Evolutionary conservation across 306 rosid species (phyloP), one percentile per base, ranked within the genome.

Genomic region (Biancaea sappan): DNA sequence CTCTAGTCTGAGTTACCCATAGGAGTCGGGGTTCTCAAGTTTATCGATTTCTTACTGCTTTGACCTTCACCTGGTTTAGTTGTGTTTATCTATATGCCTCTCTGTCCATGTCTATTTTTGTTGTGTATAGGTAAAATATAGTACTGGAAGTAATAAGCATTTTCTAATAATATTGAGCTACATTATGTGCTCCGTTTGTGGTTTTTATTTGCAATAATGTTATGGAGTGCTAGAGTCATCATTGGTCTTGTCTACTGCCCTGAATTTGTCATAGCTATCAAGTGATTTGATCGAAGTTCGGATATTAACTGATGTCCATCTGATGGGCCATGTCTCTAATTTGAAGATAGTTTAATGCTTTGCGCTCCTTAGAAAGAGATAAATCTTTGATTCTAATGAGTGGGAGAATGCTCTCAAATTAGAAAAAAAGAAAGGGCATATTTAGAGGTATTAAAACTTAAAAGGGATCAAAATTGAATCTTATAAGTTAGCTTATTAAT

Each of bases 61-160:
- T 15, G 32, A 28, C 28, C 43, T 29, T 19, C 37, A 29, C 54
- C 25, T 18, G 21, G 29, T 73, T 73, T 40, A 5, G 25, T 58
- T 66, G 15, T 22, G 40, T 58, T 14, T 22, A 72, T 59, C 40
- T 12, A 38, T 79, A 66, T 58, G 24, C 58, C 63, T n/a, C 56
- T 60, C 18, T 60, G 4, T 40, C 58, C 35, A 0, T 35, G 3
- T 70, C 34, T 50, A 18, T 18, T 76, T 22, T 2, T 68, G 52
- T 34, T 51, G 71, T 69, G 57, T 48, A 35, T 60, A 61, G 57
- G 32, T 34, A 47, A 12, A 44, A 59, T 32, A 74, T 48, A 25
- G 56, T 10, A 32, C 18, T 2, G 43, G 59, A 28, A 29, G 32
- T 69, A 10, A 3, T 12, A 21, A 32, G 13, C 38, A 40, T 34